Evolutionary conservation across 2,329 filamentous ascomycete genomes (phyloP).

Genomic region (Neurospora sp.): DNA sequence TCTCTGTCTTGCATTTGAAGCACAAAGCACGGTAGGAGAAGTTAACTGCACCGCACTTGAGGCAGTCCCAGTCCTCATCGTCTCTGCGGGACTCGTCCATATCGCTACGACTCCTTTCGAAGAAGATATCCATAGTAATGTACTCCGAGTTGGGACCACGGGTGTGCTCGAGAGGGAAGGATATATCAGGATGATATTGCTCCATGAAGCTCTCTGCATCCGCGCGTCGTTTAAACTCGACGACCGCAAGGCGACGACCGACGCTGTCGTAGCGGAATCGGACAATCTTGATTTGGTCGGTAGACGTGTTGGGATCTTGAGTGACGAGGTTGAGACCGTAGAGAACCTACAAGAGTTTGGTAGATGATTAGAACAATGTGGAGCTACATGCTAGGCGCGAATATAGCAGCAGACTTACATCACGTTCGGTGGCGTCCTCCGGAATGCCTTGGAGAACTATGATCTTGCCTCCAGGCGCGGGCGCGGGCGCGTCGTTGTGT

Average conservation of each 20-base stretch:
- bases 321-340: constrained; percentile 18
- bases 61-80: constrained; percentile 31
- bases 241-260: constrained; percentile 27
- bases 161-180: constrained; percentile 23
- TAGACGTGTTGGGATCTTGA: constrained; percentile 15
- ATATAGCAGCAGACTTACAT: constrained; percentile 7
- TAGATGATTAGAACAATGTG: neutral
- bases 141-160: constrained; percentile 21
- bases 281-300: constrained; percentile 14
- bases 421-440: constrained; percentile 17
- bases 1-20: constrained; percentile 47
- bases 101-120: constrained; percentile 26
- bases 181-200: constrained; percentile 26
- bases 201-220: constrained; percentile 32
- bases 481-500: neutral
- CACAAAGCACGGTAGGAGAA: constrained; percentile 46
- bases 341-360: constrained; percentile 12
- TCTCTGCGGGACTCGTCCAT: constrained; percentile 13
- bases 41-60: constrained; percentile 43
- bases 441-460: constrained; percentile 14
- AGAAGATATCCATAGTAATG: constrained; percentile 25
- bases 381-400: neutral
- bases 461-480: constrained; percentile 1
- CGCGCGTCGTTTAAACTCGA: constrained; percentile 30
- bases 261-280: constrained; percentile 10